A percentile compares a stretch with the other conserved stretches of the same genome.
phyloP scores from a whole-genome alignment of 768 basidiomycete genomes.

The Peribolospora baueri region DNA sequence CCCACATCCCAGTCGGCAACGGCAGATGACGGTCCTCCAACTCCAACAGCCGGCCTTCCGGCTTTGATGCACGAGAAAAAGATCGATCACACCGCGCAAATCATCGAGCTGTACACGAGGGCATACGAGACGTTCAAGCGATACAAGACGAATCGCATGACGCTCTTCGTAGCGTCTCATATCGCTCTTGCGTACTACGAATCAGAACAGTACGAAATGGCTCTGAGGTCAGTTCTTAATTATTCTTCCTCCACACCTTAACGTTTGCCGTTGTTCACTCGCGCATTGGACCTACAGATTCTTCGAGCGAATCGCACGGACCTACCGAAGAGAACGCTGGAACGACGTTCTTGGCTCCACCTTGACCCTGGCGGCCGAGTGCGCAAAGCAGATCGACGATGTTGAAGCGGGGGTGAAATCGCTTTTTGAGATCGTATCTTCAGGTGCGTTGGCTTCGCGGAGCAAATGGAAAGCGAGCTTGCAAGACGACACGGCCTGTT shows the following conservation, averaged over 20 bases:
- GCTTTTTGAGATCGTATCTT: constrained; percentile 59
- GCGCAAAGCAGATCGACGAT: constrained; percentile 51
- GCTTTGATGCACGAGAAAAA: constrained; percentile 76
- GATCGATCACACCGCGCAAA: constrained; percentile 59
- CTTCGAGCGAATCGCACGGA: constrained; percentile 73
- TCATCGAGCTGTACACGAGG: constrained; percentile 84
- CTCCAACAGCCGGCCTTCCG: constrained; percentile 26
- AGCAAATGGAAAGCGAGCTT: too few species aligned
- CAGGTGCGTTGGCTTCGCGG: constrained; percentile 28
- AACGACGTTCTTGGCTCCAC: constrained; percentile 44
- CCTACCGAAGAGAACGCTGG: constrained; percentile 73
- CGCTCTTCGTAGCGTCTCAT: constrained; percentile 68
- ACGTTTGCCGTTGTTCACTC: neutral
- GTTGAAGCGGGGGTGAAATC: constrained; percentile 49
- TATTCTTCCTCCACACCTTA: neutral
- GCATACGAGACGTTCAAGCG: constrained; percentile 83
- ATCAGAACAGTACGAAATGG: constrained; percentile 61
- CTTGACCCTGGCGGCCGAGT: constrained; percentile 54
- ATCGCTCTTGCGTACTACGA: constrained; percentile 70
- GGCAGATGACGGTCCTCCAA: neutral
- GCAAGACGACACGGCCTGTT: too few species aligned
- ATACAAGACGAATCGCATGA: constrained; percentile 36
- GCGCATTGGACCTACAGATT: constrained; percentile 30
- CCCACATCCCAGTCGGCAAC: neutral
- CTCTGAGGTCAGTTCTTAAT: constrained; percentile 37